phyloP scores from a whole-genome alignment of 2,329 filamentous ascomycete genomes.

The Ophiostoma pallidulum region DNA sequence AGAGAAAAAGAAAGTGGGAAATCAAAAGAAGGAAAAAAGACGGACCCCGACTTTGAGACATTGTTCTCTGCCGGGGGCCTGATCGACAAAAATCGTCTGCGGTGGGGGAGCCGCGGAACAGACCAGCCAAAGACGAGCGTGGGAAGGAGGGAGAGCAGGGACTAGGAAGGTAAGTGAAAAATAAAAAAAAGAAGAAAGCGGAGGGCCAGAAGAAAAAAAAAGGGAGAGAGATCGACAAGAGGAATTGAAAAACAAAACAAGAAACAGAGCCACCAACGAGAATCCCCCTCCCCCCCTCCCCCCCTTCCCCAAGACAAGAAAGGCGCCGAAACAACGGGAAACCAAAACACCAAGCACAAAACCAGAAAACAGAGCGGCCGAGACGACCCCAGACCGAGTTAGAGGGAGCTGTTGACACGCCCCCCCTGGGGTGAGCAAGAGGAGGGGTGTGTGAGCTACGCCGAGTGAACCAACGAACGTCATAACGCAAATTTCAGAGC shows the following conservation, averaged over 20 bases:
- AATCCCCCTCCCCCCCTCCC: no score
- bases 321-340: no score
- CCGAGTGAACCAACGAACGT: neutral
- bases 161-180: neutral
- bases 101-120: conserved; percentile 3
- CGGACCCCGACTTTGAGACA: conserved; percentile 15
- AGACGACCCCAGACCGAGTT: neutral
- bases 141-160: conserved; percentile 1
- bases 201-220: neutral
- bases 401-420: neutral
- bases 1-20: no score
- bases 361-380: conserved; percentile 6
- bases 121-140: conserved; percentile 6
- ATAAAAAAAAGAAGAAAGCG: neutral
- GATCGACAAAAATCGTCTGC: conserved; percentile 16
- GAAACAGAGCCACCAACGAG: neutral
- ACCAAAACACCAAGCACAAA: no score
- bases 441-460: conserved; percentile 1
- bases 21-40: no score
- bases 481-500: neutral
- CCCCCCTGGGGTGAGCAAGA: neutral
- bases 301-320: no score
- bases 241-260: neutral
- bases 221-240: neutral
- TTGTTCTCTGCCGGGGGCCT: conserved; percentile 14